Percentiles rank a stretch among this genome's conserved stretches.
These are phyloP conservation scores for Scalesia atractyloides DNA, from an alignment of 129 eudicot genomes.

Conservation along the genomic window DNA sequence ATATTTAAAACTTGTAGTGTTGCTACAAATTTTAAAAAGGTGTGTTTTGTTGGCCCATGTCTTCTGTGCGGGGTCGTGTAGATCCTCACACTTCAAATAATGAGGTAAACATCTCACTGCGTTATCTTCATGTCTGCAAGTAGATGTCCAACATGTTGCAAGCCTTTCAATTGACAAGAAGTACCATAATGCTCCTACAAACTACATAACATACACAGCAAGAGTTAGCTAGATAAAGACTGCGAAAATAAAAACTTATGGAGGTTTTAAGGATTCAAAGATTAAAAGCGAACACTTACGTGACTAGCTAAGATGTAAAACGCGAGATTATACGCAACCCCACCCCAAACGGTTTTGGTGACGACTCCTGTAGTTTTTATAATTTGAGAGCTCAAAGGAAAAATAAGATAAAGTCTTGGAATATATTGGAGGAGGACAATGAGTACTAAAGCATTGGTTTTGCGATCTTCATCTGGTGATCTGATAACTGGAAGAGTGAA, in stretches of 20 bases:
- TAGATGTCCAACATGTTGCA: conserved; percentile 78
- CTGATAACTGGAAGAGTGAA: conserved; percentile 68
- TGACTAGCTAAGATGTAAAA: conserved; percentile 92
- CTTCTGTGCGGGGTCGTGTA: conserved; percentile 32
- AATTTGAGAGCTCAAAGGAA: conserved; percentile 75
- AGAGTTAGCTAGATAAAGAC: conserved; percentile 4
- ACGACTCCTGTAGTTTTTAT: conserved; percentile 82
- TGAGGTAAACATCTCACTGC: conserved; percentile 43
- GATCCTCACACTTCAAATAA: conserved; percentile 67
- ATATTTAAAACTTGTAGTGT: conserved; percentile 42
- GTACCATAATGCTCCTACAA: conserved; percentile 91
- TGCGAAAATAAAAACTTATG: neutral
- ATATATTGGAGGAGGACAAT: conserved; percentile 74
- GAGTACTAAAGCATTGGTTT: conserved; percentile 64
- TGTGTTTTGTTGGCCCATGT: conserved; percentile 58
- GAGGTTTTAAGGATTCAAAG: neutral
- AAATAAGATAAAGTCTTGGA: conserved; percentile 75
- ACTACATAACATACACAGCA: conserved; percentile 43
- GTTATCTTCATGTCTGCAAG: conserved; percentile 41
- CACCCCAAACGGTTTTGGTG: conserved; percentile 93
- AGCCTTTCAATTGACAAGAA: conserved; percentile 71
- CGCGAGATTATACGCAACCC: conserved; percentile 86
- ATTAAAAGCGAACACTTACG: conserved; percentile 41
- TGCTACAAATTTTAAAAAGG: conserved; percentile 43
- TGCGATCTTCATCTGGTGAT: conserved; percentile 60